phyloP scores from a whole-genome alignment of 148 eudicot genomes.

The Vaccinium macrocarpon region DNA sequence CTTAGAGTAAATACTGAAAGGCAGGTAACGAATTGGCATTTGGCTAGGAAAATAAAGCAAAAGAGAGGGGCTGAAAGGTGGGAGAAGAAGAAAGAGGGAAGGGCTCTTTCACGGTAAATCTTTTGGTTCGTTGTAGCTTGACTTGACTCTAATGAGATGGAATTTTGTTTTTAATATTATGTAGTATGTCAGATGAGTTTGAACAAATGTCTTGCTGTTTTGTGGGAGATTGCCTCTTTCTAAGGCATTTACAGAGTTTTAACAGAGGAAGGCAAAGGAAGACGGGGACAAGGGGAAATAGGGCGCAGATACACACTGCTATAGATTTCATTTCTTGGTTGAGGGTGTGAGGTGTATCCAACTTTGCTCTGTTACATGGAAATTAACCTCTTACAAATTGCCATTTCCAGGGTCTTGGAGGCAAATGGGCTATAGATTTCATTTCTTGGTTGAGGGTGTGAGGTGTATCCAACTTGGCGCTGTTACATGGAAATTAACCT shows the following conservation, averaged over 20 bases:
- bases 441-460: not conserved
- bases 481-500: constrained; percentile 5
- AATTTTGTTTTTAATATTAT: not conserved
- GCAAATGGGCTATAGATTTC: not conserved
- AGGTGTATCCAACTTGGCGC: not conserved
- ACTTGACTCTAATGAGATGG: not conserved
- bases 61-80: not conserved
- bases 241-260: not conserved
- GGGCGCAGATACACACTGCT: not conserved
- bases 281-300: not conserved
- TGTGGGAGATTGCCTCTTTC: not conserved
- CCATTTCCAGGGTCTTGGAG: not conserved
- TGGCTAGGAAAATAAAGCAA: not conserved
- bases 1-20: not conserved
- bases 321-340: not conserved
- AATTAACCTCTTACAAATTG: constrained; percentile 3
- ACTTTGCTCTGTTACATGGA: not conserved
- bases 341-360: not conserved
- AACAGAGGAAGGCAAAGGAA: not conserved
- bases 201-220: not conserved
- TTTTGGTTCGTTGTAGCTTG: not conserved
- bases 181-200: not conserved
- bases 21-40: not conserved
- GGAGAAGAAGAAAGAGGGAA: constrained; percentile 1
- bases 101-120: not conserved